Evolutionary conservation across 345 rosid species (phyloP).

Genomic region (Camelina sativa): DNA sequence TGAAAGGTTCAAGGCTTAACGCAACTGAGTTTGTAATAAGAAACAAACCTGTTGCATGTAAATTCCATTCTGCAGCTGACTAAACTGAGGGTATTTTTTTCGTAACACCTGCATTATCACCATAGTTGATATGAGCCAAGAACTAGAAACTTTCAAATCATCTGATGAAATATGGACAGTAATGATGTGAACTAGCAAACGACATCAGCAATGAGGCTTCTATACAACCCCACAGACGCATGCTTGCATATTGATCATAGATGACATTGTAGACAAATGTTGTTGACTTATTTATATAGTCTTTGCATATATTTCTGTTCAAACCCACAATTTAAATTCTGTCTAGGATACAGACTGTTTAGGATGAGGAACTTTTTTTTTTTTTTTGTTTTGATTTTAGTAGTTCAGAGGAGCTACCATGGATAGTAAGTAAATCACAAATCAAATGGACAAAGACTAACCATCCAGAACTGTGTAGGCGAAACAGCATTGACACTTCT

Average conservation of each 20-base stretch:
- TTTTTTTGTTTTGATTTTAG: too few species aligned
- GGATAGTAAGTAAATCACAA: slow-evolving; percentile 13
- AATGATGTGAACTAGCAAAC: slow-evolving; percentile 15
- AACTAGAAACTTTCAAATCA: slow-evolving; percentile 23
- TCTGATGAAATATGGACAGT: background rate
- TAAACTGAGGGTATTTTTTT: slow-evolving; percentile 93
- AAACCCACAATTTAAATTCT: slow-evolving; percentile 5
- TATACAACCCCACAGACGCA: background rate
- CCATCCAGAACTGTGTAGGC: slow-evolving; percentile 98
- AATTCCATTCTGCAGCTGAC: slow-evolving; percentile 87
- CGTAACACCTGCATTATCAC: slow-evolving; percentile 64
- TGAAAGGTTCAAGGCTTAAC: background rate
- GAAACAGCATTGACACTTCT: slow-evolving; percentile 92
- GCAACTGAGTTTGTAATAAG: slow-evolving; percentile 8
- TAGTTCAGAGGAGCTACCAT: slow-evolving; percentile 1
- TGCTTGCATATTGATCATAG: background rate
- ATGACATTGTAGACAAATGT: background rate
- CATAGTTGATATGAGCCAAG: slow-evolving; percentile 22
- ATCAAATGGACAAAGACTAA: slow-evolving; percentile 43
- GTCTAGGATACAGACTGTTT: background rate
- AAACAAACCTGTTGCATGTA: slow-evolving; percentile 92
- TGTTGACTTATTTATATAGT: background rate
- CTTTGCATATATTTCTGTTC: background rate
- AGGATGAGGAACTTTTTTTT: too few species aligned
- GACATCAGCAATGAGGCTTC: background rate